Evolutionary conservation across 108 stramenopile species (phyloP), one percentile per base, ranked within the genome.

Genomic region (Seminavis robusta): DNA sequence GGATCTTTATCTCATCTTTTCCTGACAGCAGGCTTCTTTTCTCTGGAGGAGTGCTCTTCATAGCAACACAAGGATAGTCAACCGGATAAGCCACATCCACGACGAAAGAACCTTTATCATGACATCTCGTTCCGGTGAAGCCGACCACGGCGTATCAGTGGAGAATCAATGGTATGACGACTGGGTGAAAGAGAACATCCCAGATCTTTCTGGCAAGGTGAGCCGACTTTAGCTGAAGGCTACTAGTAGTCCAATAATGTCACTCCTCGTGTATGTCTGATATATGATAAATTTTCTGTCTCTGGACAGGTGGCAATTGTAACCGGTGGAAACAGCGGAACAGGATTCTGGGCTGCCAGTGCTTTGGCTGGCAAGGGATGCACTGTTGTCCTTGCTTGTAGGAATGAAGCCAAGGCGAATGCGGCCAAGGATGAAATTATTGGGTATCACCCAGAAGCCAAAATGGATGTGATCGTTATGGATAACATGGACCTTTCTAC

Each of bases 301-400:
- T n/a, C 50, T 3, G 25, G 33, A 16, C 58, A 47, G 1, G 65
- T 74, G 38, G 33, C 54, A 4, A 59, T 79, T 30, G 61, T 83
- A 21, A 82, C 81, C 10, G 82, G 82, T 11, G 63, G 71, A 23
- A 84, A 74, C 47, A 33, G 61, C 0, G 84, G 84, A 40, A 47
- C 56, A 41, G 79, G 84, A 26, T 62, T 81, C 10, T 73, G 76
- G 53, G 65, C 80, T n/a, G 32, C 79, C 5, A 46, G 60, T 13
- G 62, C 59, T 10, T 63, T 85, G 11, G 49, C 48, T 13, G 45
- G 27, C 15, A 55, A 70, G 36, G 77, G 74, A 20, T 73, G 63
- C 15, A 72, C 60, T 10, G 77, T 85, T 4, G 59, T 85, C 36
- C 48, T 69, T 16, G 74, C 74, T 13, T 71, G 63, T 29, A 39